Percentiles rank a stretch among this genome's conserved stretches.
phyloP scores from a whole-genome alignment of 106 monocot species.

The Acorus calamus region DNA sequence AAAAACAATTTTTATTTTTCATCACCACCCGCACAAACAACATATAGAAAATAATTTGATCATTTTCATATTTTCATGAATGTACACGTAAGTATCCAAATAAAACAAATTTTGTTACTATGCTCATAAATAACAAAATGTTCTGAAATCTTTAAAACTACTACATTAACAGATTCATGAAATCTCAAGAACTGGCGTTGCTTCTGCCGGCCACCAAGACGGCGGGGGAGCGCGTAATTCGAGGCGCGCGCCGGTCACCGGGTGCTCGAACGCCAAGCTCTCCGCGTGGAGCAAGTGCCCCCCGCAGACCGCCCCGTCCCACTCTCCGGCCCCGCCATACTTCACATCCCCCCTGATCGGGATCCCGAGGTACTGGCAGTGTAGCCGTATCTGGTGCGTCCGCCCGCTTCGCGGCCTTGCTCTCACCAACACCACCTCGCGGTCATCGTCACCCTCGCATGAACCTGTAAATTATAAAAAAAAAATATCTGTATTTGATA shows the following conservation, averaged over 20 bases:
- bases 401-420: slow-evolving; percentile 74
- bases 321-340: slow-evolving; percentile 61
- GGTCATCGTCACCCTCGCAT: background rate
- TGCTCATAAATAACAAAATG: too few species aligned
- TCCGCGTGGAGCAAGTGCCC: slow-evolving; percentile 74
- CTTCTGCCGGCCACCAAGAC: slow-evolving; percentile 28
- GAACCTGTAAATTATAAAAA: too few species aligned
- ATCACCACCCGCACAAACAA: too few species aligned
- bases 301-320: slow-evolving; percentile 48
- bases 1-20: too few species aligned
- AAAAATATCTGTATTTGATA: too few species aligned
- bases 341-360: slow-evolving; percentile 84
- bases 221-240: slow-evolving; percentile 46
- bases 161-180: too few species aligned
- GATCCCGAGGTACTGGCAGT: slow-evolving; percentile 80
- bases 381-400: slow-evolving; percentile 88
- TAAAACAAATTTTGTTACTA: too few species aligned
- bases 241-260: slow-evolving; percentile 35
- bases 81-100: too few species aligned
- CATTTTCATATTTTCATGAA: too few species aligned
- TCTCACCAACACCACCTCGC: slow-evolving; percentile 42
- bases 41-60: too few species aligned
- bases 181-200: background rate
- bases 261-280: slow-evolving; percentile 62
- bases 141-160: too few species aligned